phyloP scores from a whole-genome alignment of 176 grass and related monocot species.

The Oryza longistaminata region DNA sequence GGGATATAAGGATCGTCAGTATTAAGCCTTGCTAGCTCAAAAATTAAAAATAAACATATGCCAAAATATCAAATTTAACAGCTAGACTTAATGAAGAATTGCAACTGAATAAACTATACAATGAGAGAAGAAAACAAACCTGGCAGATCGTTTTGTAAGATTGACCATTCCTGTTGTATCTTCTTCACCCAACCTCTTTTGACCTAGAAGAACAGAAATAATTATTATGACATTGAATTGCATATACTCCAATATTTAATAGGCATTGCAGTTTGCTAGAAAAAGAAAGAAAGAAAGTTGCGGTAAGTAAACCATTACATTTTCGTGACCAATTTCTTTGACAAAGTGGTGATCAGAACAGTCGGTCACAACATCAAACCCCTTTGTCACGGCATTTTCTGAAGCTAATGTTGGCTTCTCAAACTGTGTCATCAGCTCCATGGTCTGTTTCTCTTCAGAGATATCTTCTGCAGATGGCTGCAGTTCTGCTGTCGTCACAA shows the following conservation, averaged over 20 bases:
- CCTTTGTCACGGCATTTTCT: slow-evolving; percentile 33
- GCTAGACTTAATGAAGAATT: slow-evolving; percentile 2
- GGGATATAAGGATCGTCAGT: background rate
- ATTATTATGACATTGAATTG: slow-evolving; percentile 14
- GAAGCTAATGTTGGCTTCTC: slow-evolving; percentile 46
- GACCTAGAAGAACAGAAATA: slow-evolving; percentile 49
- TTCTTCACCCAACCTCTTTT: slow-evolving; percentile 88
- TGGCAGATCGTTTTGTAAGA: slow-evolving; percentile 81
- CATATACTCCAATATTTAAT: background rate
- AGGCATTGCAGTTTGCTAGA: background rate
- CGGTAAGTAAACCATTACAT: slow-evolving; percentile 35
- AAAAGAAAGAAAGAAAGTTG: slow-evolving; percentile 13
- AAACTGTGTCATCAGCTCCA: slow-evolving; percentile 40
- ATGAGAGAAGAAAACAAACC: slow-evolving; percentile 38
- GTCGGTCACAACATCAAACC: slow-evolving; percentile 77
- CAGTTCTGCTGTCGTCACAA: slow-evolving; percentile 54
- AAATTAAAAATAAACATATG: slow-evolving; percentile 17
- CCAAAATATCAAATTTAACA: slow-evolving; percentile 1
- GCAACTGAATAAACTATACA: slow-evolving; percentile 2
- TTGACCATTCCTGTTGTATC: slow-evolving; percentile 85
- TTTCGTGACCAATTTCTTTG: slow-evolving; percentile 48
- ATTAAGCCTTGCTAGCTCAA: background rate
- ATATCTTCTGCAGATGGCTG: slow-evolving; percentile 44
- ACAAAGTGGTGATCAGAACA: slow-evolving; percentile 85
- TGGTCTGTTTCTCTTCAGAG: slow-evolving; percentile 37